Evolutionary conservation across 2,329 filamentous ascomycete genomes (phyloP).

Genomic region (Hymenoscyphus linearis): DNA sequence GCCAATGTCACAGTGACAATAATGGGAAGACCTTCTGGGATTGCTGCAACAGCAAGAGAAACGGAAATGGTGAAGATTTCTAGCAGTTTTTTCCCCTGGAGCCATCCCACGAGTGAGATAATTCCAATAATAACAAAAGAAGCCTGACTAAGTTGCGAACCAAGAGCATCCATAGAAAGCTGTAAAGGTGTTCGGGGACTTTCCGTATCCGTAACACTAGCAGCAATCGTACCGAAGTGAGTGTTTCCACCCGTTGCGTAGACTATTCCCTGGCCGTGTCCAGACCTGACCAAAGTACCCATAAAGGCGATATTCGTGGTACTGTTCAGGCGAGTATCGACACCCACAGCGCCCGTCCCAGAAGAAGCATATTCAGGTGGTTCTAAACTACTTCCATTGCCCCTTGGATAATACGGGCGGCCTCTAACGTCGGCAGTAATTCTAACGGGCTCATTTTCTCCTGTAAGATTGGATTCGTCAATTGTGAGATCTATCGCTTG

Average conservation of each 20-base stretch:
- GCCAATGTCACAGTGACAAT: slow-evolving; percentile 97
- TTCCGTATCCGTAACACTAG: slow-evolving; percentile 90
- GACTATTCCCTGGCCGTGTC: slow-evolving; percentile 93
- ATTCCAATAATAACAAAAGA: slow-evolving; percentile 92
- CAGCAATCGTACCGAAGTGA: slow-evolving; percentile 93
- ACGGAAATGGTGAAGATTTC: slow-evolving; percentile 98
- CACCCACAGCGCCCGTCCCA: slow-evolving; percentile 53
- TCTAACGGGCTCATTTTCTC: slow-evolving; percentile 88
- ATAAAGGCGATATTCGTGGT: slow-evolving; percentile 95
- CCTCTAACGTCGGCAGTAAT: slow-evolving; percentile 63
- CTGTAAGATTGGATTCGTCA: slow-evolving; percentile 93
- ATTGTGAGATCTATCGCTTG: slow-evolving; percentile 85
- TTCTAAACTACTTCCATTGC: slow-evolving; percentile 25
- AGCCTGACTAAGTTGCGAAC: slow-evolving; percentile 92
- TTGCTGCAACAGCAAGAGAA: slow-evolving; percentile 90
- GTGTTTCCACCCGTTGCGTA: slow-evolving; percentile 91
- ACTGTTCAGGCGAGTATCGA: slow-evolving; percentile 64
- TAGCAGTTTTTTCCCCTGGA: slow-evolving; percentile 82
- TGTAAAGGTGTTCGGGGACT: slow-evolving; percentile 92
- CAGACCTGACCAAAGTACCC: slow-evolving; percentile 92
- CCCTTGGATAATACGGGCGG: slow-evolving; percentile 28
- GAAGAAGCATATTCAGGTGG: slow-evolving; percentile 55
- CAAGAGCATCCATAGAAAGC: slow-evolving; percentile 94
- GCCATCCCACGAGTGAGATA: slow-evolving; percentile 84
- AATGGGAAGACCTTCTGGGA: slow-evolving; percentile 92